Percentiles rank a stretch among this genome's conserved stretches.
These are phyloP conservation scores for Mitragyna speciosa DNA, from an alignment of 257 asterid genomes.

Conservation along the genomic window DNA sequence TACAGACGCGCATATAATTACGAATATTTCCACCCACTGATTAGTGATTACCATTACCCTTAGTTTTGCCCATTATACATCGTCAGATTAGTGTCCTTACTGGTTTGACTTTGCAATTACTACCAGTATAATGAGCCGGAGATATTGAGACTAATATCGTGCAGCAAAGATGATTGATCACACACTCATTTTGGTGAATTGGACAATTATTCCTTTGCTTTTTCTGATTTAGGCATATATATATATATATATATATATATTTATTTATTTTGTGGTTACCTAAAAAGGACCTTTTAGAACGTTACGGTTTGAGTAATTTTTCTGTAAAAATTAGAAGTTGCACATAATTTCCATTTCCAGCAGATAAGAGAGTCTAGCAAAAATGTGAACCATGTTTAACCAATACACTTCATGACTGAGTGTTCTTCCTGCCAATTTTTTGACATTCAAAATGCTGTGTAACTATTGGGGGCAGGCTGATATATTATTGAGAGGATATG, in stretches of 20 bases:
- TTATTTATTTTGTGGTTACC: too few species aligned
- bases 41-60: not conserved
- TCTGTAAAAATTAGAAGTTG: too few species aligned
- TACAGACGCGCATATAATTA: not conserved
- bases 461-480: constrained; percentile 51
- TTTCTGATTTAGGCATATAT: too few species aligned
- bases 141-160: not conserved
- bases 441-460: not conserved
- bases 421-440: not conserved
- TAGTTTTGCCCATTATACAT: not conserved
- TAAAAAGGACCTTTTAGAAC: not conserved
- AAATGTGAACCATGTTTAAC: not conserved
- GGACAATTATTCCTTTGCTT: too few species aligned
- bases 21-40: not conserved
- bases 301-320: not conserved
- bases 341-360: not conserved
- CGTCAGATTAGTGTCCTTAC: not conserved
- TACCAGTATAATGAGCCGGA: too few species aligned
- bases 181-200: too few species aligned
- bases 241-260: too few species aligned
- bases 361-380: not conserved
- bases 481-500: constrained; percentile 60
- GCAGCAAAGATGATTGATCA: too few species aligned
- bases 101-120: too few species aligned
- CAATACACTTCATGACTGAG: not conserved